A percentile compares a stretch with the other conserved stretches of the same genome.
Evolutionary conservation across 768 basidiomycete genomes (phyloP).

Genomic region (Hericium alpestre): DNA sequence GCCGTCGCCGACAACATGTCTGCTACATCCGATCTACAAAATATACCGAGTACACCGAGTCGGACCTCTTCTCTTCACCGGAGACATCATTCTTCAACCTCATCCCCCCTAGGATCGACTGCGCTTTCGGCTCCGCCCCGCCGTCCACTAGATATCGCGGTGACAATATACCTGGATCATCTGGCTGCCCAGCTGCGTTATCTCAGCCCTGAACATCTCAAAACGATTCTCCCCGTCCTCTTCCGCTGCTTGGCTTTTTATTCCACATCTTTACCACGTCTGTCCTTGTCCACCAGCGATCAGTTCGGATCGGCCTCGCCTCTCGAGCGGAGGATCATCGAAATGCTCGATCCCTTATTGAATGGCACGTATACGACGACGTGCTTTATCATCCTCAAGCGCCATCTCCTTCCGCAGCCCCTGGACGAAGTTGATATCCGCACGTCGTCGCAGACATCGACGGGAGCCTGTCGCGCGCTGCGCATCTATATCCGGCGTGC

Average conservation of each 20-base stretch:
- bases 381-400: conserved; percentile 54
- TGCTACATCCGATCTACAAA: conserved; percentile 1
- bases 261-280: conserved; percentile 54
- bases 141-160: conserved; percentile 52
- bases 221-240: conserved; percentile 56
- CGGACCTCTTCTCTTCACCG: conserved; percentile 28
- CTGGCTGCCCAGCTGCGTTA: conserved; percentile 51
- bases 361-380: conserved; percentile 55
- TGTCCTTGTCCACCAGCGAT: conserved; percentile 39
- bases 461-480: conserved; percentile 36
- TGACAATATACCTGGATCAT: conserved; percentile 53
- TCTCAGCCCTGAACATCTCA: conserved; percentile 43
- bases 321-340: conserved; percentile 47
- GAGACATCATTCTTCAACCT: conserved; percentile 53
- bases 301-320: conserved; percentile 21
- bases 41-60: too few species aligned
- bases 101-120: conserved; percentile 32
- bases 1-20: conserved; percentile 11
- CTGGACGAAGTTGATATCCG: conserved; percentile 12
- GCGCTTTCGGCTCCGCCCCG: conserved; percentile 25
- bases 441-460: conserved; percentile 17
- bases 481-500: conserved; percentile 54
- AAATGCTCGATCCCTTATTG: conserved; percentile 45
- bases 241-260: conserved; percentile 61
- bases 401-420: conserved; percentile 41